phyloP scores from a whole-genome alignment of 75 land plant genomes.

The Chamaecyparis obtusa region DNA sequence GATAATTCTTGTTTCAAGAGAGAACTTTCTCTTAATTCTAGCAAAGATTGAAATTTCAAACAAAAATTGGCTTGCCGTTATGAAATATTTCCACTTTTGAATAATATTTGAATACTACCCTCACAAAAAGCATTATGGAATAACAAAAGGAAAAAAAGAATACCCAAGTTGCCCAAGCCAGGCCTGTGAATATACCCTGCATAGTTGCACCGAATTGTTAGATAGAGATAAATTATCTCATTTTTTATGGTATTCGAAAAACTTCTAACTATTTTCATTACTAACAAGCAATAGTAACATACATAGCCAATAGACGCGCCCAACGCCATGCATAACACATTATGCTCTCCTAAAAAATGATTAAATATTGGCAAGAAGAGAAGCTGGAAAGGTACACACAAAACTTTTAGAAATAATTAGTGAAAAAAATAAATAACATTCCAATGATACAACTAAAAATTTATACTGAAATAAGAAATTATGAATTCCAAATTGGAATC shows the following conservation, averaged over 20 bases:
- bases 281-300: constrained; percentile 15
- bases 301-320: constrained; percentile 60
- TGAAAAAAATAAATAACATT: neutral
- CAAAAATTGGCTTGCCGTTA: neutral
- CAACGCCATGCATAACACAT: constrained; percentile 54
- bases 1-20: no score
- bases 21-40: no score
- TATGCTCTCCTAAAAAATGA: constrained; percentile 59
- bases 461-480: neutral
- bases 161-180: constrained; percentile 85
- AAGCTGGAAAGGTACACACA: constrained; percentile 22
- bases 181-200: constrained; percentile 65
- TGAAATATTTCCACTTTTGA: neutral
- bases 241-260: neutral
- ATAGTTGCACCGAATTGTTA: neutral
- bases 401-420: neutral
- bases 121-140: neutral
- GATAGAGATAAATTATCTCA: neutral
- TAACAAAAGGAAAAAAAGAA: constrained; percentile 8
- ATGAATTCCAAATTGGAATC: no score
- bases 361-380: constrained; percentile 60
- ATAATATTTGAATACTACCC: neutral
- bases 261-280: neutral
- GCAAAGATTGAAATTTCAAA: no score
- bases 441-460: neutral